phyloP scores from a whole-genome alignment of 345 rosid genomes.

The Arabis alpina region DNA sequence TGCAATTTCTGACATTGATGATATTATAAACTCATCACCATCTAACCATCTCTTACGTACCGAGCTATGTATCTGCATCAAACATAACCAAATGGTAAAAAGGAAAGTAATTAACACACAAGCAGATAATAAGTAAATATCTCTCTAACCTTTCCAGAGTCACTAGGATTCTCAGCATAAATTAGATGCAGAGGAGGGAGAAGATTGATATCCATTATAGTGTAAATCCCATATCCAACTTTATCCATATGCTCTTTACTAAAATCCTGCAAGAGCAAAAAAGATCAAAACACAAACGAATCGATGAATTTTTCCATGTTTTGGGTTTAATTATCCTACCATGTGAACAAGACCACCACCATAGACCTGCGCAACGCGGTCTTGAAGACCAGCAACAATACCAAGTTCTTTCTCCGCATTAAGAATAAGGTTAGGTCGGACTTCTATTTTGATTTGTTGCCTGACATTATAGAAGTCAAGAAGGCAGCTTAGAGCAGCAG shows the following conservation, averaged over 20 bases:
- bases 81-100: slow-evolving; percentile 13
- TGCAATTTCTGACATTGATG: slow-evolving; percentile 74
- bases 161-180: slow-evolving; percentile 94
- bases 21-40: slow-evolving; percentile 75
- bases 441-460: slow-evolving; percentile 67
- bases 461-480: slow-evolving; percentile 82
- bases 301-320: no score
- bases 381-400: slow-evolving; percentile 95
- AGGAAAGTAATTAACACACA: not conserved
- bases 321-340: slow-evolving; percentile 43
- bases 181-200: slow-evolving; percentile 87
- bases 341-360: slow-evolving; percentile 90
- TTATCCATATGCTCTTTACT: slow-evolving; percentile 77
- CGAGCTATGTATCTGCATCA: slow-evolving; percentile 73
- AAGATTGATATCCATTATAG: slow-evolving; percentile 70
- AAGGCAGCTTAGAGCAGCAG: slow-evolving; percentile 87
- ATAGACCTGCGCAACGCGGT: slow-evolving; percentile 90
- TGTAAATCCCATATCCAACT: slow-evolving; percentile 80
- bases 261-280: slow-evolving; percentile 59
- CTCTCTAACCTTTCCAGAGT: slow-evolving; percentile 75
- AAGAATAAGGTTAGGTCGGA: slow-evolving; percentile 74
- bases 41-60: slow-evolving; percentile 85
- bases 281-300: not conserved
- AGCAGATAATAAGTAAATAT: not conserved
- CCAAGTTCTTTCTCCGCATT: slow-evolving; percentile 84